Base-by-base conservation (phyloP, 2,329 filamentous ascomycete genomes). In the Aspergillus pseudotamarii region DNA sequence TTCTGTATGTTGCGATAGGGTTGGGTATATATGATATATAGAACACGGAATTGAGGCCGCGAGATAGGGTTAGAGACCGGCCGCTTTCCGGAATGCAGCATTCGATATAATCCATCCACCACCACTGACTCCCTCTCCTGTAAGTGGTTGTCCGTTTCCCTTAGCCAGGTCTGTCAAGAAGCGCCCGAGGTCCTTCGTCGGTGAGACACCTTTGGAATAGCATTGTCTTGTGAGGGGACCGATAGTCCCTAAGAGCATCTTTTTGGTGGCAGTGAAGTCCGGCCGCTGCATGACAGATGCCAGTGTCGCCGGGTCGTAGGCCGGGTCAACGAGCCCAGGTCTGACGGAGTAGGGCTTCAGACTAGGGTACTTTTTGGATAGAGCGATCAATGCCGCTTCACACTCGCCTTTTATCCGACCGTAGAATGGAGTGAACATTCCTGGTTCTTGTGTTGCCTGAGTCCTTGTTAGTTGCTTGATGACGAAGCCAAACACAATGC, bases 361-460 rank as follows among this genome's bases (percentile, higher is more conserved):
- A 5, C 72, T 70, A 2, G 75, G 74, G 5, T 79, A 75, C 66
- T 72, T 65, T 34, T 78, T 76, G 16, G 77, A 73, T 16, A 92
- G 74, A 0, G 82, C 80, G 1, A 89, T 81, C 1, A 94, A 81
- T 1, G 80, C 75, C 1, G 80, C 67, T 76, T 94, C 91, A 0
- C 86, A 84, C 72, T 87, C 82, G 14, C 91, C 91, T 74, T 94
- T 93, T 60, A 91, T 82, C 14, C 83, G 80, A 1, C 81, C 88
- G 70, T 86, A 93, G 51, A 86, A 76, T 21, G 83, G 74, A 0
- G 88, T 85, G 68, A 88, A 83, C 5, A 75, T 72, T 3, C 84
- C 83, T 0, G 89, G 89, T 1, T 77, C 77, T 28, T 71, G 71
- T 1, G 72, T 74, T 30, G 72, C 72, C 65, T 67, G 57, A 11